Conservation (phyloP, 257 asterid genomes). For the Salvia miltiorrhiza region DNA sequence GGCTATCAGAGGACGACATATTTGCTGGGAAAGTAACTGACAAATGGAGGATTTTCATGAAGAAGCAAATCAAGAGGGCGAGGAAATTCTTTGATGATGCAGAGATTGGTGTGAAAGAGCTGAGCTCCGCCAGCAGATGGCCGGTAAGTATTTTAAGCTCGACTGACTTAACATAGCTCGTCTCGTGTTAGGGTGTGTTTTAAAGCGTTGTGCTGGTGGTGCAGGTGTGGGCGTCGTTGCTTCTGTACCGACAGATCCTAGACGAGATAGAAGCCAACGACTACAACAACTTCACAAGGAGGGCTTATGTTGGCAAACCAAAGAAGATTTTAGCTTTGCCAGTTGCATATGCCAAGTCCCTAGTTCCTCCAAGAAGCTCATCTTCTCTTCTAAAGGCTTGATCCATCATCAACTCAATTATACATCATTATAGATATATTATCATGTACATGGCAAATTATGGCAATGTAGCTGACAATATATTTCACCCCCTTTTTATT, state of each 20-base stretch:
- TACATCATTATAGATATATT: conserved; percentile 8
- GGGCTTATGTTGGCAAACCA: conserved; percentile 88
- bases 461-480: conserved; percentile 17
- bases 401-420: conserved; percentile 4
- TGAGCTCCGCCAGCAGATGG: conserved; percentile 95
- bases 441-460: conserved; percentile 31
- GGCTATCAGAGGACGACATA: conserved; percentile 84
- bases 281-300: conserved; percentile 88
- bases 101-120: conserved; percentile 75
- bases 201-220: not conserved
- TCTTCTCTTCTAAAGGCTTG: conserved; percentile 51
- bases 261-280: conserved; percentile 96
- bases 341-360: conserved; percentile 80
- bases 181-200: not conserved
- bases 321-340: conserved; percentile 86
- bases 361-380: conserved; percentile 57
- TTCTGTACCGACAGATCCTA: conserved; percentile 75
- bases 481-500: not conserved
- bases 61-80: conserved; percentile 85
- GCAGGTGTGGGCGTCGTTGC: conserved; percentile 87
- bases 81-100: conserved; percentile 89
- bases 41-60: conserved; percentile 92
- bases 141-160: conserved; percentile 55
- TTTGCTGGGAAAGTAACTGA: conserved; percentile 84
- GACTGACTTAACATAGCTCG: not conserved